These are phyloP conservation scores for Melampsora americana DNA, from an alignment of 1,284 basidiomycete genomes.

Conservation along the genomic window DNA sequence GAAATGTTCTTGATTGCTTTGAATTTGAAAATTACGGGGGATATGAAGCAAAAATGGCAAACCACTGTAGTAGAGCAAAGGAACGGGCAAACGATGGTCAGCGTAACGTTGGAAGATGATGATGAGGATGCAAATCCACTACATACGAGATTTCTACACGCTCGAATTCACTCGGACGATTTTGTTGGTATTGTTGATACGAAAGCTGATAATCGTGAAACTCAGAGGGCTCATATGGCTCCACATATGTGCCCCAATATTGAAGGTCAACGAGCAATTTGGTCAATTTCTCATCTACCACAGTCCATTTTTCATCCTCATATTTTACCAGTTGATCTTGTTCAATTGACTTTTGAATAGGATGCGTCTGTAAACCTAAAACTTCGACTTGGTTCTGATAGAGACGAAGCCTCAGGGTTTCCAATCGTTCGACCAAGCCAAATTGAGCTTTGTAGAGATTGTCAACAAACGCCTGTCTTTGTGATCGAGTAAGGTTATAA, in stretches of 20 bases:
- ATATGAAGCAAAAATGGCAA: slow-evolving; percentile 40
- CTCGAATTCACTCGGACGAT: slow-evolving; percentile 22
- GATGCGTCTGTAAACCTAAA: slow-evolving; percentile 15
- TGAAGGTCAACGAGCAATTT: slow-evolving; percentile 32
- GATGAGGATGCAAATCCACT: background rate
- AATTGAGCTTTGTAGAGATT: slow-evolving; percentile 41
- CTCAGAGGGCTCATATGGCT: slow-evolving; percentile 5
- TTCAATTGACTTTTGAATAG: background rate
- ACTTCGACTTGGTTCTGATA: slow-evolving; percentile 30
- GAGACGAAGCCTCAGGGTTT: slow-evolving; percentile 25
- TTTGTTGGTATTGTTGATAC: background rate
- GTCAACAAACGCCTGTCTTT: slow-evolving; percentile 23
- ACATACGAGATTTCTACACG: slow-evolving; percentile 41
- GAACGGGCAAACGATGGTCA: background rate
- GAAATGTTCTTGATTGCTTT: slow-evolving; percentile 1
- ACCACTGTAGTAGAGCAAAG: slow-evolving; percentile 23
- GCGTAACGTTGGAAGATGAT: slow-evolving; percentile 4
- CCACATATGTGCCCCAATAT: slow-evolving; percentile 2
- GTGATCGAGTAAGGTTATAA: slow-evolving; percentile 14
- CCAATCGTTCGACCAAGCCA: slow-evolving; percentile 26
- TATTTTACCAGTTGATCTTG: slow-evolving; percentile 1
- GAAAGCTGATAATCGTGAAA: background rate
- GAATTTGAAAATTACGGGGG: slow-evolving; percentile 7
- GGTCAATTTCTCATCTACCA: slow-evolving; percentile 21
- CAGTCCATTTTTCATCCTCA: slow-evolving; percentile 30